Conservation (phyloP, 192 early-diverging fungal genomes). For the Funneliformis mosseae region DNA sequence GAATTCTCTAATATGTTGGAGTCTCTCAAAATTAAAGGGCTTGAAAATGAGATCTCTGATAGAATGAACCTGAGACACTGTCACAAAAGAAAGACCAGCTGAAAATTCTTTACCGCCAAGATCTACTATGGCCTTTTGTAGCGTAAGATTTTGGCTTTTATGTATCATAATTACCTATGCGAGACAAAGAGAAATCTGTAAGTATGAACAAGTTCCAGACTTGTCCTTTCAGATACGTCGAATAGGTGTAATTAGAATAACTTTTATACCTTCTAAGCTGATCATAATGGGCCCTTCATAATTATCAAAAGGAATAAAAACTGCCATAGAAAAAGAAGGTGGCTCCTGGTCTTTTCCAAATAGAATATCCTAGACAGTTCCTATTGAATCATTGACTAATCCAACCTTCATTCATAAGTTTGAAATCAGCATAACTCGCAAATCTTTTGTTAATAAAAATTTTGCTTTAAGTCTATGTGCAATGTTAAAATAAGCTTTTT, state of each 20-base stretch:
- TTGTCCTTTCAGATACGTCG: background rate
- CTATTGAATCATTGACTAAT: background rate
- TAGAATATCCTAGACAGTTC: background rate
- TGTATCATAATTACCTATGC: no score
- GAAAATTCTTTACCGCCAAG: no score
- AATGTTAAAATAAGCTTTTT: no score
- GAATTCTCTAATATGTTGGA: no score
- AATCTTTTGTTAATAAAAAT: background rate
- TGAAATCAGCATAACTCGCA: background rate
- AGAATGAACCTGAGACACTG: no score
- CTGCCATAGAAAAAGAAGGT: background rate
- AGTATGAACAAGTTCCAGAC: no score
- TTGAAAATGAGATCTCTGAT: no score
- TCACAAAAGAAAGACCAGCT: no score
- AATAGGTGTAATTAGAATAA: background rate
- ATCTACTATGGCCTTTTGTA: no score
- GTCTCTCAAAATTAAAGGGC: no score
- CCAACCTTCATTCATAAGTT: background rate
- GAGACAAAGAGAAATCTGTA: no score
- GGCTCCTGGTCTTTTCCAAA: background rate
- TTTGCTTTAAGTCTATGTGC: background rate
- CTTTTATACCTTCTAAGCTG: background rate
- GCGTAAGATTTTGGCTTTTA: no score
- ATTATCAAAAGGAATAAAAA: constrained; percentile 2
- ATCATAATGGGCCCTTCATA: background rate